Evolutionary conservation across 2,329 filamentous ascomycete genomes (phyloP), one percentile per base, ranked within the genome.

Genomic region (Epichloe brachyelytri): DNA sequence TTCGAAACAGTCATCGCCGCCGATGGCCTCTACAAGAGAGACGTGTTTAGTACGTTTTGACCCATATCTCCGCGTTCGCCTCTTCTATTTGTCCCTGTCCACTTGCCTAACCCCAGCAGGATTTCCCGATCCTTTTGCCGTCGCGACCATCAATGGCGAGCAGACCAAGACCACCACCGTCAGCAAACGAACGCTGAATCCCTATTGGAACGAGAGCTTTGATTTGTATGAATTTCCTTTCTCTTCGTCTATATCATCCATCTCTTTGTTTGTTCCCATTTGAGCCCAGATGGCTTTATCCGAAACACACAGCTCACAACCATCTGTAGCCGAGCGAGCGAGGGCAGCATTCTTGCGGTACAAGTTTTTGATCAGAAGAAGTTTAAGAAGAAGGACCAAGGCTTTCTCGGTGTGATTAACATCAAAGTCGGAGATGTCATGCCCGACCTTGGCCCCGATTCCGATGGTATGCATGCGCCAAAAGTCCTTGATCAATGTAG

Each of bases 381-480:
- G 73, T 98, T 98, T 74, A 98, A 98, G 78, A 98, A 98, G 81
- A 98, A 97, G 88, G 93, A 98, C 61, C 93, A 98, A 68, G 93
- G 93, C 8, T 98, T 98, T 65, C 77, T 98, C 6, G 93, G 93
- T 52, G 93, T 98, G 50, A 96, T 98, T 64, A 98, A 98, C 67
- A 86, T 98, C 61, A 85, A 90, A 53, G 85, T 98, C 59, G 93
- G 93, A 61, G 90, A 94, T 75, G 86, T 93, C 39, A 88, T 98
- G 60, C 64, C 65, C 30, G 91, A 96, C 65, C 74, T 98, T 57
- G 84, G 87, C 56, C 81, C 88, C 53, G 89, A 90, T 52, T 86
- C 88, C 57, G 93, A 97, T 73, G 91, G 93, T 97, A 77, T 64
- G 78, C 51, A 47, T 51, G 34, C 33, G 49, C 48, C n/a, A 34